These are phyloP conservation scores for Trichocladium uniseriatum DNA, from an alignment of 495 filamentous ascomycete species.

Conservation along the genomic window DNA sequence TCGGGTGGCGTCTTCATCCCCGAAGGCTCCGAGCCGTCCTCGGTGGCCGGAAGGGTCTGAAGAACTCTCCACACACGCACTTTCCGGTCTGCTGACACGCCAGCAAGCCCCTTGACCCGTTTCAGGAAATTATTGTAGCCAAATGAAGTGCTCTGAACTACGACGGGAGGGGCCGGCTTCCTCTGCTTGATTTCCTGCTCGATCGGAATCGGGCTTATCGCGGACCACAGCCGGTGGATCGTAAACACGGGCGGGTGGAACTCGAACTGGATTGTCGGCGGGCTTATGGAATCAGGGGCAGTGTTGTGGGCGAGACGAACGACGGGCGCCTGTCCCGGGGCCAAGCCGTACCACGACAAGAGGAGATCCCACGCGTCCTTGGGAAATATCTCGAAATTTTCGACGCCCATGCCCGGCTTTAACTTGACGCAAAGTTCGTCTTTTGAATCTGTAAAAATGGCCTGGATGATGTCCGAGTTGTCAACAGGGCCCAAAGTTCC, in stretches of 20 bases:
- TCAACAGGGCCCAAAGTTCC: conserved; percentile 73
- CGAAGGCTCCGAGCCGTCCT: conserved; percentile 14
- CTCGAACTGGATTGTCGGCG: conserved; percentile 71
- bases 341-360: conserved; percentile 71
- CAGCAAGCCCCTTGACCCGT: conserved; percentile 54
- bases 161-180: conserved; percentile 47
- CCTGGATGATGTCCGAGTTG: conserved; percentile 61
- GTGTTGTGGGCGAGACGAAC: conserved; percentile 71
- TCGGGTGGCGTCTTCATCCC: conserved; percentile 28
- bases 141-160: conserved; percentile 60
- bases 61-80: conserved; percentile 72
- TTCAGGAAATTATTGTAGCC: conserved; percentile 64
- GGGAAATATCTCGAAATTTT: conserved; percentile 72
- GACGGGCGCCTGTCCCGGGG: conserved; percentile 60
- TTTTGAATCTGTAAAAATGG: conserved; percentile 37
- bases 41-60: conserved; percentile 32
- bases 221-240: conserved; percentile 63
- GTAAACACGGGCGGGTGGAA: conserved; percentile 79
- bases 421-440: conserved; percentile 61
- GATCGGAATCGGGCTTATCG: conserved; percentile 45
- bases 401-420: conserved; percentile 56
- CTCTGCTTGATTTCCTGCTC: conserved; percentile 47
- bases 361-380: conserved; percentile 73
- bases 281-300: conserved; percentile 40
- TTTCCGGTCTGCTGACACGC: conserved; percentile 58